Conservation (phyloP, 495 filamentous ascomycete genomes). For the Tuber aestivum region DNA sequence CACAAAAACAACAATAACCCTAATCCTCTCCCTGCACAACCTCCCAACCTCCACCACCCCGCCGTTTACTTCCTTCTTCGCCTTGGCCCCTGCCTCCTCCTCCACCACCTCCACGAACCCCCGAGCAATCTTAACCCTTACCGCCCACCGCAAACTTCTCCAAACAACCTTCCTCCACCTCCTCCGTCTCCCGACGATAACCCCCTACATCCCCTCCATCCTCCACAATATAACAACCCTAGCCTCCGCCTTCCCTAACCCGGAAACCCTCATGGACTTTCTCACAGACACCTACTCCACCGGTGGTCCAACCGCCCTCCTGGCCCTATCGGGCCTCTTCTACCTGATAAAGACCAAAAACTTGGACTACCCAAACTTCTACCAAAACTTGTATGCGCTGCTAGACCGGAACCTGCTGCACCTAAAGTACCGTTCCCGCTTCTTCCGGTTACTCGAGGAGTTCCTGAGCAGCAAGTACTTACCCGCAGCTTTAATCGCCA, state of each 20-base stretch:
- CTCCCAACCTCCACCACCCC: conserved; percentile 55
- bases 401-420: conserved; percentile 80
- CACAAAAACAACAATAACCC: conserved; percentile 47
- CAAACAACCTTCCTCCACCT: conserved; percentile 81
- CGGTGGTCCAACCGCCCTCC: conserved; percentile 76
- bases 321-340: conserved; percentile 89
- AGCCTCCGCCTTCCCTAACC: conserved; percentile 74
- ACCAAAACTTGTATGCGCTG: conserved; percentile 84
- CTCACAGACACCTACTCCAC: conserved; percentile 83
- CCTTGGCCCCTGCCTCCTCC: conserved; percentile 44
- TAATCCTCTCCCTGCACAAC: conserved; percentile 61
- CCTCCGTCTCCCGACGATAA: conserved; percentile 52
- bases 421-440: conserved; percentile 84
- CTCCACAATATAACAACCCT: conserved; percentile 76
- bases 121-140: conserved; percentile 51
- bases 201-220: not conserved
- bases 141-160: conserved; percentile 63
- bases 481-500: conserved; percentile 81
- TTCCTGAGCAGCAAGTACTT: conserved; percentile 92
- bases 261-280: conserved; percentile 94
- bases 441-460: conserved; percentile 86
- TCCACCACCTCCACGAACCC: conserved; percentile 45
- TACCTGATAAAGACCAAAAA: conserved; percentile 90
- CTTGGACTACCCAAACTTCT: conserved; percentile 94
- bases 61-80: conserved; percentile 62